These are phyloP conservation scores for Pugionium cornutum DNA, from an alignment of 345 rosid species.

Conservation along the genomic window DNA sequence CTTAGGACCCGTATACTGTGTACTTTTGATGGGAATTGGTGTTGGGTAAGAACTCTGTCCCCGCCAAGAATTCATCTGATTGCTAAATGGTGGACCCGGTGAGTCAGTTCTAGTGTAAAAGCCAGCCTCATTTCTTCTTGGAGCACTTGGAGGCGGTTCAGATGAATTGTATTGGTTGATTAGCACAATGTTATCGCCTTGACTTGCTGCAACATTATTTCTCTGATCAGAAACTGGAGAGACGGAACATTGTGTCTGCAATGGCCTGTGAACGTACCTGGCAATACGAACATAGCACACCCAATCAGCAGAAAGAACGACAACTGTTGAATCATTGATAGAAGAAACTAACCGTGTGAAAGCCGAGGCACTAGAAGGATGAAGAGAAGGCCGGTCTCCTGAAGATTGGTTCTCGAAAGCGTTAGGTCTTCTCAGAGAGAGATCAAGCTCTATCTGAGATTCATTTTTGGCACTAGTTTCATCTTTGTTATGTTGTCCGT, in stretches of 20 bases:
- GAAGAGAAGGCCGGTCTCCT: conserved; percentile 55
- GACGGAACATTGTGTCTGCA: conserved; percentile 47
- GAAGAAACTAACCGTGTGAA: conserved; percentile 62
- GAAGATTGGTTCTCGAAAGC: conserved; percentile 47
- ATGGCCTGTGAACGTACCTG: conserved; percentile 66
- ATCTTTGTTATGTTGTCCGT: conserved; percentile 28
- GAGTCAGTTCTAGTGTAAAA: conserved; percentile 26
- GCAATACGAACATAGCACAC: conserved; percentile 27
- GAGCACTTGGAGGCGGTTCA: conserved; percentile 48
- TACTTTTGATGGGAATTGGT: conserved; percentile 50
- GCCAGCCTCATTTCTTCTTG: conserved; percentile 41
- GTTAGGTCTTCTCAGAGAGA: conserved; percentile 64
- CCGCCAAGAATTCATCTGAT: conserved; percentile 44
- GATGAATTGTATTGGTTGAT: conserved; percentile 42
- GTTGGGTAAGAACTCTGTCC: conserved; percentile 50
- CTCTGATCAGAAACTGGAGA: conserved; percentile 34
- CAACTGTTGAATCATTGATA: background rate
- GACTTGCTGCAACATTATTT: conserved; percentile 23
- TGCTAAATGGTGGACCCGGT: conserved; percentile 30
- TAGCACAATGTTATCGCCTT: conserved; percentile 25
- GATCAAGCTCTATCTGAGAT: conserved; percentile 62
- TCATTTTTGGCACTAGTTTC: conserved; percentile 44
- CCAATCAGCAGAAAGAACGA: conserved; percentile 29
- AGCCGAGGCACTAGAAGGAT: conserved; percentile 84
- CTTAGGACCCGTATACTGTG: conserved; percentile 40